A percentile compares a stretch with the other conserved stretches of the same genome.
Conservation (phyloP, 1,284 basidiomycete genomes). For the Ganoderma meredithae region DNA sequence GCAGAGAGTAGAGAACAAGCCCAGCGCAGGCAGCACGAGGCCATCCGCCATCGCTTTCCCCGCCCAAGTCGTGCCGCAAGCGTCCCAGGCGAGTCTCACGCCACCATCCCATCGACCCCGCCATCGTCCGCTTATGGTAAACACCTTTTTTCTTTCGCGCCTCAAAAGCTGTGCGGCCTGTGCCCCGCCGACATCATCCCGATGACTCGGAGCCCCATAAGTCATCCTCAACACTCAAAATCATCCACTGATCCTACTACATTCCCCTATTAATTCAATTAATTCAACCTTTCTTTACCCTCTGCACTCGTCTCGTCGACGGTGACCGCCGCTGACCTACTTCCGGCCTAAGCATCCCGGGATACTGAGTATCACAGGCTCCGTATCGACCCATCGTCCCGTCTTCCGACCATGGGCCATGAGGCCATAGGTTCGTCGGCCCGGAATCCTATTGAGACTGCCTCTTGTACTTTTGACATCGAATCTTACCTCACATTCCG, state of each 20-base stretch:
- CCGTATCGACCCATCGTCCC: neutral
- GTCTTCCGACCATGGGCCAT: neutral
- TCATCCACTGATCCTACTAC: too few relatives aligned
- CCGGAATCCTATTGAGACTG: neutral
- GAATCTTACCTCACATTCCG: neutral
- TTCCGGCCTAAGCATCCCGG: too few relatives aligned
- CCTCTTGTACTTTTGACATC: neutral
- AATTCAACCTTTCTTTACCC: too few relatives aligned
- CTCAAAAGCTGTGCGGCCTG: neutral
- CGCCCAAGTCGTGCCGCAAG: neutral
- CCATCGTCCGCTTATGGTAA: neutral
- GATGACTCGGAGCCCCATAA: too few relatives aligned
- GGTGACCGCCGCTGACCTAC: too few relatives aligned
- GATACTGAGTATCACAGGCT: too few relatives aligned
- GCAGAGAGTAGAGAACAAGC: constrained; percentile 2
- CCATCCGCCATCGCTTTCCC: neutral
- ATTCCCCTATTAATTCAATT: too few relatives aligned
- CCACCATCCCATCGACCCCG: constrained; percentile 2
- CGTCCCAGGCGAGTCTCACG: neutral
- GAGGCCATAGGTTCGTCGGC: neutral
- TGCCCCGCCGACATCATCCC: neutral
- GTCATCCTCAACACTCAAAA: neutral
- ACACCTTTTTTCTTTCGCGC: too few relatives aligned
- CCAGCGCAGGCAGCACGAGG: neutral
- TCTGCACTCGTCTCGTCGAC: too few relatives aligned